These are phyloP conservation scores for Thraustotheca clavata DNA, from an alignment of 352 stramenopile species.

Conservation along the genomic window DNA sequence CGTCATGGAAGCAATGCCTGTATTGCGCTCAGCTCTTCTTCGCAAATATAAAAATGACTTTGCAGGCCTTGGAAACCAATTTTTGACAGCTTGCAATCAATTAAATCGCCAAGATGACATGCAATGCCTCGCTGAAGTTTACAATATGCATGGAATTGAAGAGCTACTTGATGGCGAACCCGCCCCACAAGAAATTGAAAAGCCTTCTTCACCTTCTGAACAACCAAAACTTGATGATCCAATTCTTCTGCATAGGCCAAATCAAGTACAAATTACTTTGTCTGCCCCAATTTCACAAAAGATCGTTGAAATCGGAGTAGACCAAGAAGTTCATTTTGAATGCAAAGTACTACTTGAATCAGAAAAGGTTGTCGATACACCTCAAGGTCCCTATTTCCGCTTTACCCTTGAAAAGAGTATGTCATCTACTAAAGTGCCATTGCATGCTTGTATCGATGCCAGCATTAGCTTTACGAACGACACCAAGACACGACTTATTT, in stretches of 20 bases:
- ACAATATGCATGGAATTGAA: conserved; percentile 71
- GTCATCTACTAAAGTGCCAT: background rate
- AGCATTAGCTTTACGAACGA: background rate
- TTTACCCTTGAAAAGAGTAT: conserved; percentile 30
- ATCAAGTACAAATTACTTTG: too few species aligned
- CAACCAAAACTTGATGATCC: conserved; percentile 27
- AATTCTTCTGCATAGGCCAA: too few species aligned
- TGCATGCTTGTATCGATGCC: background rate
- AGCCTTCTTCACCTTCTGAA: too few species aligned
- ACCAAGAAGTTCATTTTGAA: conserved; percentile 34
- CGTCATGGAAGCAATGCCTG: conserved; percentile 74
- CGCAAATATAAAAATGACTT: conserved; percentile 36
- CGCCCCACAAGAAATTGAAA: background rate
- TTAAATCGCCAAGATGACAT: conserved; percentile 56
- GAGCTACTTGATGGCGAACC: conserved; percentile 56
- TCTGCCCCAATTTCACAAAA: too few species aligned
- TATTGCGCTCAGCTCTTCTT: conserved; percentile 46
- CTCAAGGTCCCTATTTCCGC: conserved; percentile 46
- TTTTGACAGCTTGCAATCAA: conserved; percentile 34
- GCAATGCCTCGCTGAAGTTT: conserved; percentile 55
- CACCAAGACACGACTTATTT: background rate
- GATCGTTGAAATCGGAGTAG: conserved; percentile 50
- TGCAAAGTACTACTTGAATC: conserved; percentile 37
- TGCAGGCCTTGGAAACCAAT: conserved; percentile 32
- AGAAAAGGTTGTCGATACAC: conserved; percentile 47